Percentiles rank a stretch among this genome's conserved stretches.
These are phyloP conservation scores for Cutaneotrichosporon mucoides DNA, from an alignment of 1,284 basidiomycete species.

Conservation along the genomic window DNA sequence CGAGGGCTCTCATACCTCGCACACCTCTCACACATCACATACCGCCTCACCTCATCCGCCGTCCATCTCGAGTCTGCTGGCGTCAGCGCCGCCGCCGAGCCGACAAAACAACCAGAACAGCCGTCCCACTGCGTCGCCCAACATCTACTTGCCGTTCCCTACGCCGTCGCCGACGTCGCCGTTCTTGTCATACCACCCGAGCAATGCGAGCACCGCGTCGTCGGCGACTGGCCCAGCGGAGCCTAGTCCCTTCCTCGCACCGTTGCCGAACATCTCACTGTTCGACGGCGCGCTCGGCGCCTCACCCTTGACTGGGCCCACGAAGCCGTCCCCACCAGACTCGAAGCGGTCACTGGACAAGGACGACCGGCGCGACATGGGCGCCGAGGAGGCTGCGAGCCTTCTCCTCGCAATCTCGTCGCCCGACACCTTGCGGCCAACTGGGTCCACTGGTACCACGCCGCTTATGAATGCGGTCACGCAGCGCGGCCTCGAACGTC, in stretches of 20 bases:
- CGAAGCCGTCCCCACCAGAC: slow-evolving; percentile 18
- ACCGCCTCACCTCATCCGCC: slow-evolving; percentile 13
- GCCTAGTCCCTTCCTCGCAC: slow-evolving; percentile 42
- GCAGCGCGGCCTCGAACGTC: slow-evolving; percentile 2
- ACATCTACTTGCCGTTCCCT: slow-evolving; percentile 46
- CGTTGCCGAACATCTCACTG: slow-evolving; percentile 35
- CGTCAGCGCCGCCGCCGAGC: slow-evolving; percentile 10
- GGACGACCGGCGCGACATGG: slow-evolving; percentile 20
- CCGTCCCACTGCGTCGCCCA: slow-evolving; percentile 31
- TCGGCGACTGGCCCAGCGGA: slow-evolving; percentile 27
- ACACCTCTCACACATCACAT: background rate
- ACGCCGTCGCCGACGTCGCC: slow-evolving; percentile 46
- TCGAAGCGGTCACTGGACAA: slow-evolving; percentile 3
- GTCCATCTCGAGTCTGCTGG: slow-evolving; percentile 15
- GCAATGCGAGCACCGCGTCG: slow-evolving; percentile 5
- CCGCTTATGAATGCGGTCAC: slow-evolving; percentile 23
- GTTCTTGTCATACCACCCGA: slow-evolving; percentile 33
- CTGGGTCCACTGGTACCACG: slow-evolving; percentile 16
- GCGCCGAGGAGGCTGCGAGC: slow-evolving; percentile 43
- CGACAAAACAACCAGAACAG: slow-evolving; percentile 5
- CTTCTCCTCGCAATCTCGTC: slow-evolving; percentile 42
- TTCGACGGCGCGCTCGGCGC: slow-evolving; percentile 32
- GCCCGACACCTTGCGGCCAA: slow-evolving; percentile 39
- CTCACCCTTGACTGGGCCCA: slow-evolving; percentile 21
- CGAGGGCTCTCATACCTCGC: slow-evolving; percentile 59